phyloP scores from a whole-genome alignment of 257 asterid genomes.

The Solanum boliviense region DNA sequence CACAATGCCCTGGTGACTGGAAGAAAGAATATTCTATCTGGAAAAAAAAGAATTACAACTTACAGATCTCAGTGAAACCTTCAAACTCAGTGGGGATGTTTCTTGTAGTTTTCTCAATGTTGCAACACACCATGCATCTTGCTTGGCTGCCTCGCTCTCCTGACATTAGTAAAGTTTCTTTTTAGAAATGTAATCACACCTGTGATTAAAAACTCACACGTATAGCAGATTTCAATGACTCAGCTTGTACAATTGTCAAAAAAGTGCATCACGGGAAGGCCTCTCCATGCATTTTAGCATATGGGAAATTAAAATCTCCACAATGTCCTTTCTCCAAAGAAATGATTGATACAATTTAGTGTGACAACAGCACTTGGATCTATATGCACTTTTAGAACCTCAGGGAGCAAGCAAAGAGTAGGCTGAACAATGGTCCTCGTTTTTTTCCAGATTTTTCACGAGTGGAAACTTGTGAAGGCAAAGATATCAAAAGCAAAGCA shows the following conservation, averaged over 20 bases:
- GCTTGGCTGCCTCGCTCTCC: slow-evolving; percentile 72
- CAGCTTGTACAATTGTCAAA: not conserved
- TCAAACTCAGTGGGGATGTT: slow-evolving; percentile 83
- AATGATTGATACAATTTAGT: not conserved
- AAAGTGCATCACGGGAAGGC: not conserved
- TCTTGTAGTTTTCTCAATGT: slow-evolving; percentile 65
- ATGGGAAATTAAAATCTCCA: not conserved
- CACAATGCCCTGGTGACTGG: not conserved
- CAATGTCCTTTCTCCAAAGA: not conserved
- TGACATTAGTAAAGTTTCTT: slow-evolving; percentile 8
- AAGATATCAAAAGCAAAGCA: not conserved
- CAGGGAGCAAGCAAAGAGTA: not conserved
- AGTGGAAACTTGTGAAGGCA: not conserved
- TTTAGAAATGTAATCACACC: not conserved
- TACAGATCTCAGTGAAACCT: slow-evolving; percentile 90
- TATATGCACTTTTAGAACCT: not conserved
- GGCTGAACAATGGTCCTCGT: not conserved
- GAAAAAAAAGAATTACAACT: slow-evolving; percentile 13
- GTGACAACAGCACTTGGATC: not conserved
- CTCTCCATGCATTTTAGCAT: not conserved
- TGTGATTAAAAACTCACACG: not conserved
- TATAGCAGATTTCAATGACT: not conserved
- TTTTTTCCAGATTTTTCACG: not conserved
- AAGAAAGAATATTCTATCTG: not conserved
- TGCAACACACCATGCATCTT: slow-evolving; percentile 57